Evolutionary conservation across 192 early-diverging fungal genomes (phyloP).

Genomic region (Umbelopsis sp.): DNA sequence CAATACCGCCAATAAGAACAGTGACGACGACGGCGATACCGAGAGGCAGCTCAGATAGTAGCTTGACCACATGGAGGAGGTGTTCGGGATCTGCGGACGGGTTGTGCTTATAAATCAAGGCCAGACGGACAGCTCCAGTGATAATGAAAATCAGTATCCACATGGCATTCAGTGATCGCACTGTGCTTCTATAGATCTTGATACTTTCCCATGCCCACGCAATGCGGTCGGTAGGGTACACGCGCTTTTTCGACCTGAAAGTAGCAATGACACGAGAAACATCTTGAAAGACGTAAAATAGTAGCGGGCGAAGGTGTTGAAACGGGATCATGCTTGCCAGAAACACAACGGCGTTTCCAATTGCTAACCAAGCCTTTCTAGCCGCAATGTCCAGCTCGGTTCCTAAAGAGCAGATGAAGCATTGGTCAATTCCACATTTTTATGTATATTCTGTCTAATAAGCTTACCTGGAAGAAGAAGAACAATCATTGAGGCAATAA

Average conservation of each 20-base stretch:
- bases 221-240: neutral
- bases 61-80: neutral
- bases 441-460: neutral
- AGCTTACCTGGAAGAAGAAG: slow-evolving; percentile 9
- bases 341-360: slow-evolving; percentile 14
- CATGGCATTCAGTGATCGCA: neutral
- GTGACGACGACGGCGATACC: neutral
- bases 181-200: neutral
- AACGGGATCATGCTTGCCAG: neutral
- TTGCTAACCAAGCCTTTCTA: neutral
- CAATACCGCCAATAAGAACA: neutral
- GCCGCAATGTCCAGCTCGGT: neutral
- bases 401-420: neutral
- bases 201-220: slow-evolving; percentile 3
- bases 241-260: neutral
- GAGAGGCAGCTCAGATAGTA: neutral
- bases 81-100: neutral
- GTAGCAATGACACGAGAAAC: neutral
- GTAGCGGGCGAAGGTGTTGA: neutral
- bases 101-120: neutral
- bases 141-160: slow-evolving; percentile 7
- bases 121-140: neutral
- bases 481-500: slow-evolving; percentile 5
- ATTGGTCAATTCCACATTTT: neutral
- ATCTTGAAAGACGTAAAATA: neutral